phyloP scores from a whole-genome alignment of 352 stramenopile species.

The Phytophthora pluvialis region DNA sequence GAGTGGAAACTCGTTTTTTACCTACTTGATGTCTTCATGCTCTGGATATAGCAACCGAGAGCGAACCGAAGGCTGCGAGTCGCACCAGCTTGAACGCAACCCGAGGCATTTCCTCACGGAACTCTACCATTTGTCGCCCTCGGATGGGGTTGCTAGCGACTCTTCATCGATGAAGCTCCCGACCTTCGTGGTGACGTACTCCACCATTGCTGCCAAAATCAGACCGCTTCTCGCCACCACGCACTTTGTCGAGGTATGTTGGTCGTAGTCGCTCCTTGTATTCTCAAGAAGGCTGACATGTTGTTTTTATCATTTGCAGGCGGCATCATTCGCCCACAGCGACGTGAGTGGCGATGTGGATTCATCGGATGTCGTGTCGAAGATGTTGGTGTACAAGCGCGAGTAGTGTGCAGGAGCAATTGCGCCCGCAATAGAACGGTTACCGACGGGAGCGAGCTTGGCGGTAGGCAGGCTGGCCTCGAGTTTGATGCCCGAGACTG shows the following conservation, averaged over 20 bases:
- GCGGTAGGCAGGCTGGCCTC: conserved; percentile 2
- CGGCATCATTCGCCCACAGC: conserved; percentile 69
- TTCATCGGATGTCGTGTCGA: conserved; percentile 54
- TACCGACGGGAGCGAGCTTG: conserved; percentile 18
- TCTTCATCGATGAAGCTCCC: conserved; percentile 45
- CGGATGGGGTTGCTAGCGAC: conserved; percentile 25
- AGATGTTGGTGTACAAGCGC: conserved; percentile 75
- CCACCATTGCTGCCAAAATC: conserved; percentile 56
- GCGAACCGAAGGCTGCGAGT: conserved; percentile 64
- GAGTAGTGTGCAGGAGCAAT: conserved; percentile 20
- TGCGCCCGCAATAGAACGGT: conserved; percentile 15
- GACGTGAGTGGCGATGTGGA: conserved; percentile 77
- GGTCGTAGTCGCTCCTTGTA: conserved; percentile 2
- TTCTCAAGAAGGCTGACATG: conserved; percentile 10
- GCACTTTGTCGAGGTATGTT: conserved; percentile 57
- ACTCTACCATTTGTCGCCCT: conserved; percentile 56
- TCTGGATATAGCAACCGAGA: conserved; percentile 57
- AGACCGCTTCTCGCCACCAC: conserved; percentile 47
- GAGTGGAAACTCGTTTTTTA: conserved; percentile 5
- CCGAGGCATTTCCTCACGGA: conserved; percentile 57
- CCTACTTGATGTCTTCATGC: conserved; percentile 1
- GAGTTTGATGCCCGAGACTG: not conserved
- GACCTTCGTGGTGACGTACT: conserved; percentile 73
- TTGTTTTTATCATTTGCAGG: conserved; percentile 29
- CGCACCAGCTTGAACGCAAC: conserved; percentile 66